These are phyloP conservation scores for Excoecaria cochinchinensis DNA, from an alignment of 345 rosid species.

Conservation along the genomic window DNA sequence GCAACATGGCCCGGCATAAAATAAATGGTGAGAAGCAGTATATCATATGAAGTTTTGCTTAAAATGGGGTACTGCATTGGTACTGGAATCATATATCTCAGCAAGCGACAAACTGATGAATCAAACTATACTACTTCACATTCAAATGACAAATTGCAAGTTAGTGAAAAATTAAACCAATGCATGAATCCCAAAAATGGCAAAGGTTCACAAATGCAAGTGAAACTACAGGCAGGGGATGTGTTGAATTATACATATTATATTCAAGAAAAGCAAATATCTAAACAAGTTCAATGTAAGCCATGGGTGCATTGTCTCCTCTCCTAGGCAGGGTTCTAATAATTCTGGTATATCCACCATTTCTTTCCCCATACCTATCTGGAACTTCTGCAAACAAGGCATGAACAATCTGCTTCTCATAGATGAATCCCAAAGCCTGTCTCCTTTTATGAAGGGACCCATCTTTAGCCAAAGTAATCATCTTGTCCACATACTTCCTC, in stretches of 20 bases:
- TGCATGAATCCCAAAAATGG: neutral
- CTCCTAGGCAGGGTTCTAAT: conserved; percentile 89
- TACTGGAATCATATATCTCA: neutral
- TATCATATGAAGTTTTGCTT: no score
- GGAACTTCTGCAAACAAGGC: conserved; percentile 85
- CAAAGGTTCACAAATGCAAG: neutral
- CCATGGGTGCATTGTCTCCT: conserved; percentile 99
- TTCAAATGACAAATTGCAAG: neutral
- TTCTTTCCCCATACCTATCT: conserved; percentile 77
- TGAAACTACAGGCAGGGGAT: conserved; percentile 5
- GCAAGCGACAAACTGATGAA: neutral
- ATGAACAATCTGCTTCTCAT: conserved; percentile 90
- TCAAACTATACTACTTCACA: neutral
- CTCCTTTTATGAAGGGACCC: conserved; percentile 89
- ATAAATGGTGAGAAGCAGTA: no score
- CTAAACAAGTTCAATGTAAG: conserved; percentile 88
- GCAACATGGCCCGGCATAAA: no score
- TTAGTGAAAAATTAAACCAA: neutral
- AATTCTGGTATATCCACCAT: conserved; percentile 96
- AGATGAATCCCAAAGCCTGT: conserved; percentile 81
- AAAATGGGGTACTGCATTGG: no score
- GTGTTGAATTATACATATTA: neutral
- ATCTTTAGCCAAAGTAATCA: conserved; percentile 87
- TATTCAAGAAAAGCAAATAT: conserved; percentile 9
- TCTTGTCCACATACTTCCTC: conserved; percentile 86